phyloP scores from a whole-genome alignment of 2,329 filamentous ascomycete genomes.

The Cryphonectria nitschkei region DNA sequence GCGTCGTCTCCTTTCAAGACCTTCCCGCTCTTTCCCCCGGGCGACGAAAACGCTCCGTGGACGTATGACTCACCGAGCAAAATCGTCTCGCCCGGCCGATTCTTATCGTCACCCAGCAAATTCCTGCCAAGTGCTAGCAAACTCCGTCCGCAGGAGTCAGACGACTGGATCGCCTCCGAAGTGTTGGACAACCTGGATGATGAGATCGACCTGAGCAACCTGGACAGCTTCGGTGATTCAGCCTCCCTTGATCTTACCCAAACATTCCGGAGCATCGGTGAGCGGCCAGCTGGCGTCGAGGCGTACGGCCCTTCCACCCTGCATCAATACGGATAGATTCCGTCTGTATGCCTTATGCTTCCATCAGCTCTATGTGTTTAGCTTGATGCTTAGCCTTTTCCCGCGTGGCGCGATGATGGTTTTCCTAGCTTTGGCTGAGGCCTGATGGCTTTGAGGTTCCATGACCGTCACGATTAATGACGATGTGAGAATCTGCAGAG shows the following conservation, averaged over 20 bases:
- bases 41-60: slow-evolving; percentile 38
- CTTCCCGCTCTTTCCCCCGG: slow-evolving; percentile 39
- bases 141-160: slow-evolving; percentile 31
- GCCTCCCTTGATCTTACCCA: slow-evolving; percentile 27
- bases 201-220: slow-evolving; percentile 20
- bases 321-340: slow-evolving; percentile 27
- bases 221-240: slow-evolving; percentile 23
- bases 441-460: neutral
- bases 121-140: slow-evolving; percentile 42
- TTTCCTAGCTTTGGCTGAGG: neutral
- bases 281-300: slow-evolving; percentile 23
- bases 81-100: slow-evolving; percentile 58
- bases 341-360: slow-evolving; percentile 9
- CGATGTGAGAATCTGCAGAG: neutral
- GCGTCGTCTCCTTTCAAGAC: slow-evolving; percentile 26
- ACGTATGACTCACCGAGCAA: slow-evolving; percentile 62
- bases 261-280: slow-evolving; percentile 29
- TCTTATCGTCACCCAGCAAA: slow-evolving; percentile 58
- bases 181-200: slow-evolving; percentile 11
- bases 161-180: slow-evolving; percentile 24
- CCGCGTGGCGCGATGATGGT: neutral
- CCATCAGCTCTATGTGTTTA: neutral
- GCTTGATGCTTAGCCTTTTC: neutral
- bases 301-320: slow-evolving; percentile 26
- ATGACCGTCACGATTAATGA: slow-evolving; percentile 20